phyloP scores from a whole-genome alignment of 2,329 filamentous ascomycete genomes.

The Tolypocladium amazonense region DNA sequence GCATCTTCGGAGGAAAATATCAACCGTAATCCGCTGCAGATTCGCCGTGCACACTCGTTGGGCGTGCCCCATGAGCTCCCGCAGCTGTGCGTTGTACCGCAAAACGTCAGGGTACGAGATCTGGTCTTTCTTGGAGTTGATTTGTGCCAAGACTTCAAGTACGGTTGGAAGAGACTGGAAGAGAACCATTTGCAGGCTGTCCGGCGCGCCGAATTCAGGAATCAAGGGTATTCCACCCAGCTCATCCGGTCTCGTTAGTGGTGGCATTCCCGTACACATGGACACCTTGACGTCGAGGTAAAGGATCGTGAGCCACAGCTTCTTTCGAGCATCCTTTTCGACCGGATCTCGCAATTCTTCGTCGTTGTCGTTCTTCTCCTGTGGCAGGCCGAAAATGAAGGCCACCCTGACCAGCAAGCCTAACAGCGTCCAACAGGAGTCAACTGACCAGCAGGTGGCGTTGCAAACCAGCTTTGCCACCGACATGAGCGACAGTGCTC shows the following conservation, averaged over 20 bases:
- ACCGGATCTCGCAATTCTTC: conserved; percentile 11
- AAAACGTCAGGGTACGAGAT: conserved; percentile 22
- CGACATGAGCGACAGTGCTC: conserved; percentile 20
- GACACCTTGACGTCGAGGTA: conserved; percentile 25
- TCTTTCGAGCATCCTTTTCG: conserved; percentile 17
- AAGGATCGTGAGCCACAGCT: conserved; percentile 23
- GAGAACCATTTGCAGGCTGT: conserved; percentile 21
- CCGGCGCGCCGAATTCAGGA: conserved; percentile 14
- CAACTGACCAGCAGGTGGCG: conserved; percentile 24
- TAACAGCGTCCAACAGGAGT: conserved; percentile 23
- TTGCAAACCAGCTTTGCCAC: conserved; percentile 26
- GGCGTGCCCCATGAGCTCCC: conserved; percentile 20
- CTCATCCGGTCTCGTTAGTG: conserved; percentile 20
- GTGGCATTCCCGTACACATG: conserved; percentile 24
- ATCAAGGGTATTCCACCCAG: conserved; percentile 14
- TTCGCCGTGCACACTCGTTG: conserved; percentile 15
- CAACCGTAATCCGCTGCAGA: conserved; percentile 21
- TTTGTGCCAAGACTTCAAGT: conserved; percentile 17
- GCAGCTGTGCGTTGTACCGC: conserved; percentile 19
- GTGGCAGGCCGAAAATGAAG: conserved; percentile 23
- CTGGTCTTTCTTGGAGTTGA: conserved; percentile 20
- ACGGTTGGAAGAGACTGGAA: conserved; percentile 20
- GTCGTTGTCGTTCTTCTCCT: conserved; percentile 14
- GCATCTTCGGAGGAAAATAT: conserved; percentile 22
- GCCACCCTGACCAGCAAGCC: conserved; percentile 22